Base-by-base conservation (phyloP, 1,284 basidiomycete species). In the Xerocomus minutiporus region DNA sequence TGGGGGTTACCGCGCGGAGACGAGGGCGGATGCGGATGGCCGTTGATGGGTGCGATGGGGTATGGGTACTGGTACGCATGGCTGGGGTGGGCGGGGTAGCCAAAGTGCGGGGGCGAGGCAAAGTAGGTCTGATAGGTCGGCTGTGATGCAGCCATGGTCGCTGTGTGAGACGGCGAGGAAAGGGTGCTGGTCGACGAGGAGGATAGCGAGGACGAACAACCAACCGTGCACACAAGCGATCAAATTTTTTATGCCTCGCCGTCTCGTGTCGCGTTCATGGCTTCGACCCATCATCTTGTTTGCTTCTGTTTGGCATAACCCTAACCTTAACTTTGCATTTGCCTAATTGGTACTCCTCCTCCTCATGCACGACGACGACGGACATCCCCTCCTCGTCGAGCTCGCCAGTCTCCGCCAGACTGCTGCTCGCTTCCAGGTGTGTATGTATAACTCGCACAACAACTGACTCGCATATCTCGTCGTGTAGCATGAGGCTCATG, bases 341-440 rank as follows among this genome's bases (percentile, higher is more conserved):
- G 4, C 40, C 52, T 38, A 45, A 35, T 56, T 6, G 2, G 35
- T 26, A 35, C 39, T 41, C 31, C 11, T 13, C 31, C 31, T 32
- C 41, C 34, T 29, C 41, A 62, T 73, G 53, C 48, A 49, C 48
- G 32, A 46, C 34, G 62, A 77, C 57, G 79, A 77, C 57, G 79
- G 81, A 45, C 84, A 90, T 61, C 88, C 87, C 11, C 74, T 90
- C 26, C 73, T 78, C 9, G 68, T 80, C 29, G 86, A 91, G 68
- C 75, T 91, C 29, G 61, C 74, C 17, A 83, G 82, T 55, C 75
- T 89, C 20, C 79, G 83, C 50, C 68, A 74, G n/a, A 81, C 86
- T 2, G 76, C 88, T 6, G 70, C 74, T 41, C 81, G 81, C 45
- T 90, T 86, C 60, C 87, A 86, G 78, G 83, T 81, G 68, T 34